A percentile compares a stretch with the other conserved stretches of the same genome.
phyloP scores from a whole-genome alignment of 2,329 filamentous ascomycete genomes.

The Pseudopithomyces maydicus region DNA sequence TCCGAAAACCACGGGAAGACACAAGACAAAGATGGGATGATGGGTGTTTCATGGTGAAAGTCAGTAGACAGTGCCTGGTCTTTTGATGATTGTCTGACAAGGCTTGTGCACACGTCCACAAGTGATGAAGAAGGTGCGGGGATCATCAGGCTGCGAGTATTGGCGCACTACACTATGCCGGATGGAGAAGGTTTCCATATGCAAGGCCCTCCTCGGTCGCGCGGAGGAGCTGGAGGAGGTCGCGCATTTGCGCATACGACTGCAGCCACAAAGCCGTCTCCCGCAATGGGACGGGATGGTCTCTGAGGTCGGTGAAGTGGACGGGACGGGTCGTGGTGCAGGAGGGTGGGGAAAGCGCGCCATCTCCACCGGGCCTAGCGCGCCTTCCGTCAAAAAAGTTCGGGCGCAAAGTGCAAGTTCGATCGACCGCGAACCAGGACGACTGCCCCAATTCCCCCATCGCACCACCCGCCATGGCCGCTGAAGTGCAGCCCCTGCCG shows the following conservation, averaged over 20 bases:
- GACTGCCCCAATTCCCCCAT: constrained; percentile 5
- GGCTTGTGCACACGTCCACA: constrained; percentile 13
- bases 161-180: constrained; percentile 1
- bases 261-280: background rate
- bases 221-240: background rate
- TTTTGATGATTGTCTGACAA: constrained; percentile 18
- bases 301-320: background rate
- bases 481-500: constrained; percentile 79
- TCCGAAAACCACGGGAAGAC: constrained; percentile 8
- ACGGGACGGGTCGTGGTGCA: background rate
- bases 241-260: constrained; percentile 4
- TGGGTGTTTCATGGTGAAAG: constrained; percentile 22
- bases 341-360: constrained; percentile 13
- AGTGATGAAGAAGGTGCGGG: constrained; percentile 32
- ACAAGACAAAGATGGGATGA: background rate
- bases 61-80: constrained; percentile 11
- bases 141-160: constrained; percentile 24
- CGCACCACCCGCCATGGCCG: constrained; percentile 68
- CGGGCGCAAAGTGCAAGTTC: constrained; percentile 7
- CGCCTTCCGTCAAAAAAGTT: constrained; percentile 28
- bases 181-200: background rate
- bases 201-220: background rate
- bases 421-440: background rate
- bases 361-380: constrained; percentile 14
- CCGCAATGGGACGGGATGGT: background rate